phyloP scores from a whole-genome alignment of 768 basidiomycete genomes.

The Baorangia bicolor region DNA sequence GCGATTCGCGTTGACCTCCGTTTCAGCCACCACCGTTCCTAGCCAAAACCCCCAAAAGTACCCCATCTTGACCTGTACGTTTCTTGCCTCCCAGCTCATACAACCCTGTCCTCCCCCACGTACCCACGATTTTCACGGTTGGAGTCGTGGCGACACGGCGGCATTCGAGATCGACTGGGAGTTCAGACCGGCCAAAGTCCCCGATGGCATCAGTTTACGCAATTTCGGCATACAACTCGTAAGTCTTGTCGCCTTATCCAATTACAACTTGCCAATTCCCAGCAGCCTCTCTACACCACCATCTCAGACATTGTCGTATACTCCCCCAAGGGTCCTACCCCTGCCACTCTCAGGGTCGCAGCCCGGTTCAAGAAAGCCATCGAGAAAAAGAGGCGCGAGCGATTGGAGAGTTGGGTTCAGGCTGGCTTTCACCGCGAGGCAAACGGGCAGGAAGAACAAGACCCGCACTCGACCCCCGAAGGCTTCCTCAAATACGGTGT shows the following conservation, averaged over 20 bases:
- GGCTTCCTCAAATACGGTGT: slow-evolving; percentile 33
- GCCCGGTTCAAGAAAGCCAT: slow-evolving; percentile 65
- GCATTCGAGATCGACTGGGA: slow-evolving; percentile 45
- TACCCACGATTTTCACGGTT: slow-evolving; percentile 19
- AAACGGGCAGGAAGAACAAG: slow-evolving; percentile 11
- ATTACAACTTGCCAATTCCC: slow-evolving; percentile 7
- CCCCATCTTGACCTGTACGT: slow-evolving; percentile 49
- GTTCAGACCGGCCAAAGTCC: slow-evolving; percentile 70
- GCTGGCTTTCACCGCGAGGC: slow-evolving; percentile 12
- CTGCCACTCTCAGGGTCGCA: slow-evolving; percentile 58
- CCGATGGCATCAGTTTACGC: slow-evolving; percentile 78
- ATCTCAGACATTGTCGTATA: slow-evolving; percentile 91
- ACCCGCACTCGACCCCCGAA: slow-evolving; percentile 23
- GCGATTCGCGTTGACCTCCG: neutral
- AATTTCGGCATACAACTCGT: slow-evolving; percentile 91
- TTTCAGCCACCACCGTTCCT: slow-evolving; percentile 8
- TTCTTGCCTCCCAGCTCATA: slow-evolving; percentile 47
- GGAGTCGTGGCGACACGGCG: slow-evolving; percentile 16
- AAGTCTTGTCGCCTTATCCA: slow-evolving; percentile 34
- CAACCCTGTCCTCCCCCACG: slow-evolving; percentile 25
- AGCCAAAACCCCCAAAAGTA: slow-evolving; percentile 20
- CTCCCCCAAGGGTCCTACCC: slow-evolving; percentile 63
- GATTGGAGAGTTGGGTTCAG: slow-evolving; percentile 30
- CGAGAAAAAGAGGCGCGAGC: slow-evolving; percentile 53
- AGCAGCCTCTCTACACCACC: slow-evolving; percentile 78